Conservation (phyloP, 352 stramenopile species). For the Phytophthora ramorum region DNA sequence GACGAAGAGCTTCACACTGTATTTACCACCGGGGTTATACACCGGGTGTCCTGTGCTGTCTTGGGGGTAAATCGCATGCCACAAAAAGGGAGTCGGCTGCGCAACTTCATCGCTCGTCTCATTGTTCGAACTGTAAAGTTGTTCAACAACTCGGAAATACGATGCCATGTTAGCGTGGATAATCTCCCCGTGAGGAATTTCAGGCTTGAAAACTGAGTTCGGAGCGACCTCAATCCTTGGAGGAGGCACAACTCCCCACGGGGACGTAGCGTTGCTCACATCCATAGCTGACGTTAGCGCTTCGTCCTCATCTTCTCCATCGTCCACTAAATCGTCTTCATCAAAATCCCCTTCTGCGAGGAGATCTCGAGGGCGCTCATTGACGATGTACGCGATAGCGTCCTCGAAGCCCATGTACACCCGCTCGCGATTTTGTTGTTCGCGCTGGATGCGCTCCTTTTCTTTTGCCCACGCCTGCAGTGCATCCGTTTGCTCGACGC, state of each 20-base stretch:
- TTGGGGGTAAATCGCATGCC: constrained; percentile 80
- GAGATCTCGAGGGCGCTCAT: constrained; percentile 59
- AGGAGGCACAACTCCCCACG: constrained; percentile 61
- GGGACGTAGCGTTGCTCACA: constrained; percentile 48
- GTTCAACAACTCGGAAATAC: constrained; percentile 72
- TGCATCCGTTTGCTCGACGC: constrained; percentile 55
- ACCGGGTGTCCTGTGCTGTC: constrained; percentile 48
- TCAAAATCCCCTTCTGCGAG: constrained; percentile 66
- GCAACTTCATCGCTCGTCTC: neutral
- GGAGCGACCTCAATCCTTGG: constrained; percentile 58
- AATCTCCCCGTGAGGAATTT: constrained; percentile 67
- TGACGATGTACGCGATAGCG: constrained; percentile 73
- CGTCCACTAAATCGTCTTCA: constrained; percentile 73
- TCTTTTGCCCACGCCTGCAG: constrained; percentile 57
- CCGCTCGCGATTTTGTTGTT: constrained; percentile 57
- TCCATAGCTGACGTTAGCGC: constrained; percentile 19
- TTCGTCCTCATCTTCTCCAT: constrained; percentile 71
- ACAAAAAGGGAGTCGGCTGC: constrained; percentile 53
- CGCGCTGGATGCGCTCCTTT: constrained; percentile 57
- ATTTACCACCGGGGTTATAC: constrained; percentile 80
- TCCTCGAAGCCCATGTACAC: constrained; percentile 82
- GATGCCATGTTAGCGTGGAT: constrained; percentile 71
- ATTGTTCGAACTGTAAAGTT: constrained; percentile 47
- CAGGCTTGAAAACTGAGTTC: constrained; percentile 64
- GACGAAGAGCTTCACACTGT: constrained; percentile 75